phyloP scores from a whole-genome alignment of 2,329 filamentous ascomycete species.

The Xylariaceae sp. region DNA sequence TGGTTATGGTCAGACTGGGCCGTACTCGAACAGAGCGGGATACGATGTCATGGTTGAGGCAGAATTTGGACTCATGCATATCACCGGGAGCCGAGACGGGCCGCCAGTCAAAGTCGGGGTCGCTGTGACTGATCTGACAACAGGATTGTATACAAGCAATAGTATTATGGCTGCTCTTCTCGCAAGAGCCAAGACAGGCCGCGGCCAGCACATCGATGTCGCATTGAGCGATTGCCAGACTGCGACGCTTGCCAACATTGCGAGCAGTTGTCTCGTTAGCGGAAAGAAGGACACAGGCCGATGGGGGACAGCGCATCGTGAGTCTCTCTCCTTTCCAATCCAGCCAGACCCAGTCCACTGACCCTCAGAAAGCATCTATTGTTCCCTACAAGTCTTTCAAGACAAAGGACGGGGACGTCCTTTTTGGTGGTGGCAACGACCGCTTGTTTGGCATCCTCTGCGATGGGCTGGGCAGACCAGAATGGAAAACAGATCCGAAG shows the following conservation, averaged over 20 bases:
- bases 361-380: slow-evolving; percentile 66
- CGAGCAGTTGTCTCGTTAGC: slow-evolving; percentile 84
- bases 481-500: slow-evolving; percentile 56
- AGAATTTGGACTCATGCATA: slow-evolving; percentile 97
- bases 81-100: slow-evolving; percentile 82
- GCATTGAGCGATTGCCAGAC: slow-evolving; percentile 92
- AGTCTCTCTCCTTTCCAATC: slow-evolving; percentile 21
- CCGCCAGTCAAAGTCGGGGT: slow-evolving; percentile 96
- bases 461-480: slow-evolving; percentile 50
- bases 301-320: slow-evolving; percentile 96
- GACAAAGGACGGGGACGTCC: slow-evolving; percentile 65
- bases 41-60: slow-evolving; percentile 99
- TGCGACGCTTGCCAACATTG: slow-evolving; percentile 91
- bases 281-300: slow-evolving; percentile 82
- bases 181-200: slow-evolving; percentile 67
- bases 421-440: slow-evolving; percentile 71
- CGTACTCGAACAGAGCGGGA: slow-evolving; percentile 79
- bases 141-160: slow-evolving; percentile 91
- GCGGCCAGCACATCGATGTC: slow-evolving; percentile 89
- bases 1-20: slow-evolving; percentile 92
- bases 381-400: slow-evolving; percentile 88
- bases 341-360: background rate
- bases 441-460: slow-evolving; percentile 63
- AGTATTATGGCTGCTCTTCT: slow-evolving; percentile 91
- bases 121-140: slow-evolving; percentile 93